Percentiles rank a stretch among this genome's conserved stretches.
phyloP scores from a whole-genome alignment of 148 eudicot genomes.

The Limonium bicolor region DNA sequence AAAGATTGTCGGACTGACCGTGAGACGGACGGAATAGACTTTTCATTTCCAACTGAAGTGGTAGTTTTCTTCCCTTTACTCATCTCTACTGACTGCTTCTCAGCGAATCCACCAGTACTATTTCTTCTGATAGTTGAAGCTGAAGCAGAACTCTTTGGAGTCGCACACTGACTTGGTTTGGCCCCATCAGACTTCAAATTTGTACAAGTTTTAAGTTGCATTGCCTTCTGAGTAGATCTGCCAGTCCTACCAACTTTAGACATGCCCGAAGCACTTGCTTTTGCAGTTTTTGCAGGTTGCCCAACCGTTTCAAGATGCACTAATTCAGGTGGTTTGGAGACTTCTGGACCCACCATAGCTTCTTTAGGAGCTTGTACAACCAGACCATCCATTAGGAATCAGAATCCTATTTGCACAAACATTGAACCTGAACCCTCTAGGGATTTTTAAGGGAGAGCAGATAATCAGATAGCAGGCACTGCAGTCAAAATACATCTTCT shows the following conservation, averaged over 20 bases:
- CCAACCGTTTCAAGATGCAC: constrained; percentile 12
- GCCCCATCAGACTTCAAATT: constrained; percentile 20
- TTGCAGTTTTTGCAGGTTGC: constrained; percentile 9
- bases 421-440: no score
- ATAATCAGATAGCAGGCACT: no score
- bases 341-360: constrained; percentile 11
- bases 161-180: constrained; percentile 28
- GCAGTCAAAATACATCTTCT: no score
- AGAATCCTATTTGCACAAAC: no score
- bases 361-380: constrained; percentile 11
- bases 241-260: constrained; percentile 17
- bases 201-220: constrained; percentile 20
- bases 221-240: constrained; percentile 21
- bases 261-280: constrained; percentile 9
- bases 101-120: constrained; percentile 64
- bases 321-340: constrained; percentile 10
- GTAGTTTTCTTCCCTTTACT: constrained; percentile 17
- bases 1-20: constrained; percentile 47
- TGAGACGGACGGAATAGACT: constrained; percentile 13
- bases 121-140: constrained; percentile 46
- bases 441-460: no score
- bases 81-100: constrained; percentile 21
- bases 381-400: constrained; percentile 41
- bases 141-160: constrained; percentile 24
- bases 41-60: constrained; percentile 20